phyloP scores from a whole-genome alignment of 1,284 basidiomycete species.

The Caloboletus firmus region DNA sequence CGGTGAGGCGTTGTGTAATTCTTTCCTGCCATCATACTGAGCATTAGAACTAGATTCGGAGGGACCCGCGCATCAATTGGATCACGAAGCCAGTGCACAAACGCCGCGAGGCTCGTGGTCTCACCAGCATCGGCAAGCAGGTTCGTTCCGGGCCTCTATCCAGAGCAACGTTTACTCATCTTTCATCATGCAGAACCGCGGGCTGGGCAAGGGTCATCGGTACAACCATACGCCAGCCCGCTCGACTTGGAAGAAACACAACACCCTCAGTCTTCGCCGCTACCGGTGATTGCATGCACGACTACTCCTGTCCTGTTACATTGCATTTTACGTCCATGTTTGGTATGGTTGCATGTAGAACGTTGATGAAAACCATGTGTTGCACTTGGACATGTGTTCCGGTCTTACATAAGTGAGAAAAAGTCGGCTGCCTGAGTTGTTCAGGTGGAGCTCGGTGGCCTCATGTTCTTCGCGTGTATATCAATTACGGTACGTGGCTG shows the following conservation, averaged over 20 bases:
- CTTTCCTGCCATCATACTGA: constrained; percentile 6
- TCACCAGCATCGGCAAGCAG: constrained; percentile 96
- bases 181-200: constrained; percentile 65
- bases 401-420: constrained; percentile 6
- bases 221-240: constrained; percentile 93
- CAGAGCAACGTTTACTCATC: not conserved
- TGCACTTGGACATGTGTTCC: not conserved
- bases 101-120: constrained; percentile 95
- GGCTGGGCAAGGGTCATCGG: constrained; percentile 93
- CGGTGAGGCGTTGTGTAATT: constrained; percentile 53
- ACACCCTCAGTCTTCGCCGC: constrained; percentile 95
- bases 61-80: constrained; percentile 98
- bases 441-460: constrained; percentile 10
- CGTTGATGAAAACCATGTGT: constrained; percentile 15
- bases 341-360: constrained; percentile 24
- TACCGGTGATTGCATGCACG: constrained; percentile 74
- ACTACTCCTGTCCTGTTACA: constrained; percentile 6
- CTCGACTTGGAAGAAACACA: constrained; percentile 96
- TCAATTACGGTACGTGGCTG: constrained; percentile 19
- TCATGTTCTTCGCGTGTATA: constrained; percentile 24
- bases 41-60: constrained; percentile 65
- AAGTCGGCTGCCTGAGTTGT: not conserved
- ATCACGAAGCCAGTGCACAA: constrained; percentile 99
- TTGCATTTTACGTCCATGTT: constrained; percentile 16
- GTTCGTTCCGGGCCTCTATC: constrained; percentile 41